Percentiles rank a stretch among this genome's conserved stretches.
Evolutionary conservation across 371 early-diverging fungal genomes (phyloP).

Genomic region (Batrachochytrium dendrobatidis): DNA sequence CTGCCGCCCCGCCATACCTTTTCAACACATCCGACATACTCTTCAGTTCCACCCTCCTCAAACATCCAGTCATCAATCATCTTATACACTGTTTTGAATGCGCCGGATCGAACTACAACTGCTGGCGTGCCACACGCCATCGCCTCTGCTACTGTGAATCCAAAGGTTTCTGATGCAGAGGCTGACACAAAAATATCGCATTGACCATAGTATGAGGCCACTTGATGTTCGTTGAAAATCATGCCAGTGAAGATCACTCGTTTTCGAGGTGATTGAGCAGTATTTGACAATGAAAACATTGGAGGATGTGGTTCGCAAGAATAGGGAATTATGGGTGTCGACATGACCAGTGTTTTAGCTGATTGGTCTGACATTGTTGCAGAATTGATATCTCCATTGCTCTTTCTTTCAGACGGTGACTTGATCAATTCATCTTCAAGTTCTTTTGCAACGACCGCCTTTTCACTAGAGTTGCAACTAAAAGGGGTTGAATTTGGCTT

Average conservation of each 20-base stretch:
- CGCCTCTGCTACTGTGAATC: conserved; percentile 47
- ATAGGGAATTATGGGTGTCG: not conserved
- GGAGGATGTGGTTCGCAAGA: conserved; percentile 10
- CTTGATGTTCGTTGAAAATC: conserved; percentile 27
- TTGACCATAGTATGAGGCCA: conserved; percentile 29
- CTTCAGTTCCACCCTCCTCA: conserved; percentile 27
- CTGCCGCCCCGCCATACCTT: conserved; percentile 15
- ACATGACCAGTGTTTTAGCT: not conserved
- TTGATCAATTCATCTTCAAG: too few species aligned
- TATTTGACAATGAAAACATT: not conserved
- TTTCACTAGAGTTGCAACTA: not conserved
- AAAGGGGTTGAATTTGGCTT: not conserved
- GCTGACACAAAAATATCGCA: conserved; percentile 38
- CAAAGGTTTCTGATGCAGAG: conserved; percentile 43
- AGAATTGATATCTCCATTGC: not conserved
- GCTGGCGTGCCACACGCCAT: conserved; percentile 42
- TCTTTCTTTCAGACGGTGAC: too few species aligned
- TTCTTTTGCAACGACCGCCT: not conserved
- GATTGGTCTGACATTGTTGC: not conserved
- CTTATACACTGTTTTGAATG: conserved; percentile 30
- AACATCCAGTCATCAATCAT: conserved; percentile 41
- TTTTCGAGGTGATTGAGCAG: not conserved
- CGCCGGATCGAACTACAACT: conserved; percentile 36
- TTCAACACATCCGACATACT: conserved; percentile 22
- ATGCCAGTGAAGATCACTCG: conserved; percentile 41